phyloP scores from a whole-genome alignment of 2,329 filamentous ascomycete species.

The Neopestalotiopsis sp. region DNA sequence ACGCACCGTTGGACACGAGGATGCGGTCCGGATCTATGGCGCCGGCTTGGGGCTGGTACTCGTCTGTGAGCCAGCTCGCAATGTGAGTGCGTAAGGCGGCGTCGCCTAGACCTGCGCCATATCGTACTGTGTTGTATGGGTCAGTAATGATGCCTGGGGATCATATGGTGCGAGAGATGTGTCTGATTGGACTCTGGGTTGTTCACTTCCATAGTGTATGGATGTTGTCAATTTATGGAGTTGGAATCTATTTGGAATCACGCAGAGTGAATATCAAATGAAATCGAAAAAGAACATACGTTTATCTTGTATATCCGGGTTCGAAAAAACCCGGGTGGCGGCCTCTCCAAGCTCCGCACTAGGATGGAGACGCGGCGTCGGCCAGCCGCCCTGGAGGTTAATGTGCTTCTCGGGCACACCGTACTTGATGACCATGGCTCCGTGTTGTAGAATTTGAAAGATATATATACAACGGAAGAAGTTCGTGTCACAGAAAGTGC shows the following conservation, averaged over 20 bases:
- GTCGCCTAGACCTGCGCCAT: slow-evolving; percentile 1
- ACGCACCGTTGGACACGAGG: slow-evolving; percentile 13
- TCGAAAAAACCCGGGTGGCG: neutral
- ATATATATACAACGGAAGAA: neutral
- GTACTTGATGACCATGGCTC: slow-evolving; percentile 10
- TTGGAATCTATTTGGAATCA: too few relatives aligned
- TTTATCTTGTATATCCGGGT: neutral
- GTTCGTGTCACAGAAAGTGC: neutral
- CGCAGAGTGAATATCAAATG: neutral
- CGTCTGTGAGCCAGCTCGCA: neutral
- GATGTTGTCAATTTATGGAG: too few relatives aligned
- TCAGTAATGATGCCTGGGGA: neutral
- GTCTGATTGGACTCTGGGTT: neutral
- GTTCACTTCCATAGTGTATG: too few relatives aligned
- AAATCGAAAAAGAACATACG: neutral
- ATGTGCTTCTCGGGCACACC: slow-evolving; percentile 2
- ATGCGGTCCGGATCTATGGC: slow-evolving; percentile 1
- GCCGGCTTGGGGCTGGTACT: neutral
- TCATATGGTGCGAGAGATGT: neutral
- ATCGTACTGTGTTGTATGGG: neutral
- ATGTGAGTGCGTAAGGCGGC: neutral
- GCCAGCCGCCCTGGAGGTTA: slow-evolving; percentile 10
- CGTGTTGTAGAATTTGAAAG: neutral
- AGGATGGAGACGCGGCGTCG: slow-evolving; percentile 9
- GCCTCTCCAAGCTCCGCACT: neutral